Evolutionary conservation across 192 early-diverging fungal genomes (phyloP).

Genomic region (Neocallimastix lanati): DNA sequence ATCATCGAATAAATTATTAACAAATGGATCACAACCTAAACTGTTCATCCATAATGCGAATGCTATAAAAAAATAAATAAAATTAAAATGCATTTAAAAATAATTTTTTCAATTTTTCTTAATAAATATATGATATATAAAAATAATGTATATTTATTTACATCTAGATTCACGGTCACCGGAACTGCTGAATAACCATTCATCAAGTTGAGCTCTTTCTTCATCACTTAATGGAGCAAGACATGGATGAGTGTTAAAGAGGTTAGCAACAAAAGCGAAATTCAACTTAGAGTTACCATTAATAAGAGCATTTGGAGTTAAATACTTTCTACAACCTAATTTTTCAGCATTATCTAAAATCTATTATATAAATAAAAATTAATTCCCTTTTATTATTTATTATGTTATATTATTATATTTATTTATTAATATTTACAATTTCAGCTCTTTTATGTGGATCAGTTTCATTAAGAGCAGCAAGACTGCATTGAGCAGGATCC

Average conservation of each 20-base stretch:
- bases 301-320: conserved; percentile 82
- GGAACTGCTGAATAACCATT: conserved; percentile 46
- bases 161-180: conserved; percentile 72
- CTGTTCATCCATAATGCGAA: conserved; percentile 97
- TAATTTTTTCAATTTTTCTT: no score
- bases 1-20: conserved; percentile 96
- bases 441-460: conserved; percentile 77
- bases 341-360: conserved; percentile 80
- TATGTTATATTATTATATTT: no score
- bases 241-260: conserved; percentile 96
- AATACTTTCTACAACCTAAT: conserved; percentile 82
- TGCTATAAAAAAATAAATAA: conserved; percentile 16
- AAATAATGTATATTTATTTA: conserved; percentile 6
- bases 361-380: conserved; percentile 7
- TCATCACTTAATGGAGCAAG: conserved; percentile 75
- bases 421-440: conserved; percentile 10
- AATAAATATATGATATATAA: no score
- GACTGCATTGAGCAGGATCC: conserved; percentile 59
- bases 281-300: conserved; percentile 94
- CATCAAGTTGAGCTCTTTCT: conserved; percentile 81
- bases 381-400: not conserved
- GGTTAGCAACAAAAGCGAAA: conserved; percentile 93
- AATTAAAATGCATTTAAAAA: no score
- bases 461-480: conserved; percentile 54
- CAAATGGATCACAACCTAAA: conserved; percentile 89